Evolutionary conservation across 2,329 filamentous ascomycete genomes (phyloP), one percentile per base, ranked within the genome.

Genomic region (Xylariaceae sp.): DNA sequence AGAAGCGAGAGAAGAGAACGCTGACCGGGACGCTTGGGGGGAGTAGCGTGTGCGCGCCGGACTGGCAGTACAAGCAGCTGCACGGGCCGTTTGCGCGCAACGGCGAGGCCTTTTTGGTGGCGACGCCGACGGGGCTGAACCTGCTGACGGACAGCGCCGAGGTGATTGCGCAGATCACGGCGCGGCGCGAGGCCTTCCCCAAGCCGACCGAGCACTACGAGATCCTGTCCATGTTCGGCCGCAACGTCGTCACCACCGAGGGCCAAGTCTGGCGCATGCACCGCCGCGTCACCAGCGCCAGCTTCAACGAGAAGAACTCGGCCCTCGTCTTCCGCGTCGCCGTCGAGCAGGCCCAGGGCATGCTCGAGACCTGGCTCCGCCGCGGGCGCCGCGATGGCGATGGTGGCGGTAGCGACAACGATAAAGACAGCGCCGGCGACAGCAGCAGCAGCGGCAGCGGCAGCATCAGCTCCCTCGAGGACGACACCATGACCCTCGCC

Each of bases 221-320:
- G 10, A 63, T 73, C 8, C 59, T 84, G 18, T 65, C 77, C 32
- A 61, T 82, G 19, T 89, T 81, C 53, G 84, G 84, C 17, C 68
- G 74, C 35, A 90, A 86, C 51, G 68, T 89, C 3, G 60, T 89
- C 14, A 76, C 75, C 0, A 77, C 78, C 2, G 83, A 89, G 55
- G 82, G 82, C 1, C 52, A 63, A 2, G 57, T 70, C 21, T 90
- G 83, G 84, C 77, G 77, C 22, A 68, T 75, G 57, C 83, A 90
- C 53, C 73, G 83, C 39, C 86, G 82, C 57, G 70, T 80, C 28
- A 81, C 77, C 0, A 73, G 78, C 15, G 75, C 82, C 1, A 75
- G 75, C 5, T 89, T 90, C 56, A 85, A 80, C 38, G 84, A 90
- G 60, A 77, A 72, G 58, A 90, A 86, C 55, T 79, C 84, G 36